Percentiles rank a stretch among this genome's conserved stretches.
Evolutionary conservation across 1,284 basidiomycete species (phyloP).

Genomic region (Trichosporon asahii): DNA sequence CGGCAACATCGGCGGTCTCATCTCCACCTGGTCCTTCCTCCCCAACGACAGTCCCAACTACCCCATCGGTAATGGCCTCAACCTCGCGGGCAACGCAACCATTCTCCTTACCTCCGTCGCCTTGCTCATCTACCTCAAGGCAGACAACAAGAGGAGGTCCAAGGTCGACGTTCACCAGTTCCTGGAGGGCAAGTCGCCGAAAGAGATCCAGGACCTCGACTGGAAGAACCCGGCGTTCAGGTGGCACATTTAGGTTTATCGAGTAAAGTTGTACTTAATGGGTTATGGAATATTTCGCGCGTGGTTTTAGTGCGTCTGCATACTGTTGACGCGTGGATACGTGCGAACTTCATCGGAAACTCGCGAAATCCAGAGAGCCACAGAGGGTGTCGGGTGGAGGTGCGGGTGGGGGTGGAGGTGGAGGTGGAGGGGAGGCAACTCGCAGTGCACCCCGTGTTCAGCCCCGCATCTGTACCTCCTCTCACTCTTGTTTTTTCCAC

Average conservation of each 20-base stretch:
- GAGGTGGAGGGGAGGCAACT: too few relatives aligned
- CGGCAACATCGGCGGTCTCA: conserved; percentile 28
- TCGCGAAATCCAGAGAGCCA: not conserved
- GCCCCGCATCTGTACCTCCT: too few relatives aligned
- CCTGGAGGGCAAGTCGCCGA: conserved; percentile 10
- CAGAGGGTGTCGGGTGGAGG: too few relatives aligned
- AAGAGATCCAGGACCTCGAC: conserved; percentile 23
- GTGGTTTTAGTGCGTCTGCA: not conserved
- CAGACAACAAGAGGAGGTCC: conserved; percentile 20
- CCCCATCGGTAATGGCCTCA: conserved; percentile 25
- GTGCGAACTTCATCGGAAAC: too few relatives aligned
- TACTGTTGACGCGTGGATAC: too few relatives aligned
- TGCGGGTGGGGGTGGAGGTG: too few relatives aligned
- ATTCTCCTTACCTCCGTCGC: conserved; percentile 18
- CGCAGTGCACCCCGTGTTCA: too few relatives aligned
- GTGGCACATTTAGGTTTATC: conserved; percentile 19
- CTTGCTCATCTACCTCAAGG: conserved; percentile 15
- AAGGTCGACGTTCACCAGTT: conserved; percentile 12
- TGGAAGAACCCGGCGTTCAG: conserved; percentile 24
- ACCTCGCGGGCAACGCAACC: conserved; percentile 15
- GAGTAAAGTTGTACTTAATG: not conserved
- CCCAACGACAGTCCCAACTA: conserved; percentile 22
- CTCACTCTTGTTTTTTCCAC: not conserved
- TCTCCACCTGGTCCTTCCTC: conserved; percentile 31
- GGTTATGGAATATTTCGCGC: not conserved